Percentiles rank a stretch among this genome's conserved stretches.
Conservation (phyloP, 106 monocot genomes). For the Dactylorhiza incarnata region DNA sequence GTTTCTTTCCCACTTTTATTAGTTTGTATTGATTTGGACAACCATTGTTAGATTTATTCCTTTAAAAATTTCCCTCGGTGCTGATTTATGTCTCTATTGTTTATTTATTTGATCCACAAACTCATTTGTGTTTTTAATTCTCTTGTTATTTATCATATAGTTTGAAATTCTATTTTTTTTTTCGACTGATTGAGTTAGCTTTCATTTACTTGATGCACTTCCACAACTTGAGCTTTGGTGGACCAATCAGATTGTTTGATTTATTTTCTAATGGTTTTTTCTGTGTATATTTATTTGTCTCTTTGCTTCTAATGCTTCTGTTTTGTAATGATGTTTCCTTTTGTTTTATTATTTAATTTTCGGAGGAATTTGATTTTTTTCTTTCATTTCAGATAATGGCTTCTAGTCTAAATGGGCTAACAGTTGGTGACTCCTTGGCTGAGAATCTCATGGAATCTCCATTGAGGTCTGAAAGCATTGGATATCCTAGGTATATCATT, state of each 20-base stretch:
- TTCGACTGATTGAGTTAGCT: not conserved
- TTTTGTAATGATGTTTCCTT: not conserved
- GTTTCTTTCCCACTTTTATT: too few relatives aligned
- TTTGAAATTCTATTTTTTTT: not conserved
- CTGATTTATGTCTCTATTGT: not conserved
- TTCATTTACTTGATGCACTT: not conserved
- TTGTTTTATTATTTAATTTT: not conserved
- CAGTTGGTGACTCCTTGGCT: constrained; percentile 67
- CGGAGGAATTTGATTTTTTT: not conserved
- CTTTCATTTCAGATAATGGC: constrained; percentile 77
- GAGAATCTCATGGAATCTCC: constrained; percentile 87
- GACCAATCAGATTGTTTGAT: not conserved
- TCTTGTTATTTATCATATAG: not conserved
- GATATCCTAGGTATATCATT: constrained; percentile 29
- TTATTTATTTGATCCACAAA: not conserved
- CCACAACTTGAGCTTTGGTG: not conserved
- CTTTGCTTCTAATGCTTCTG: not conserved
- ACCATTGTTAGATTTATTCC: not conserved
- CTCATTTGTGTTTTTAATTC: not conserved
- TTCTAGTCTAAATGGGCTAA: constrained; percentile 86
- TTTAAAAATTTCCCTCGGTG: not conserved
- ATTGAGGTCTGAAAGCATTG: constrained; percentile 48
- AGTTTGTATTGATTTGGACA: not conserved
- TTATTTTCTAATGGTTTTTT: not conserved
- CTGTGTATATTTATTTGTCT: not conserved